Conservation (phyloP, 2,329 filamentous ascomycete species). For the Macrophomina phaseolina region DNA sequence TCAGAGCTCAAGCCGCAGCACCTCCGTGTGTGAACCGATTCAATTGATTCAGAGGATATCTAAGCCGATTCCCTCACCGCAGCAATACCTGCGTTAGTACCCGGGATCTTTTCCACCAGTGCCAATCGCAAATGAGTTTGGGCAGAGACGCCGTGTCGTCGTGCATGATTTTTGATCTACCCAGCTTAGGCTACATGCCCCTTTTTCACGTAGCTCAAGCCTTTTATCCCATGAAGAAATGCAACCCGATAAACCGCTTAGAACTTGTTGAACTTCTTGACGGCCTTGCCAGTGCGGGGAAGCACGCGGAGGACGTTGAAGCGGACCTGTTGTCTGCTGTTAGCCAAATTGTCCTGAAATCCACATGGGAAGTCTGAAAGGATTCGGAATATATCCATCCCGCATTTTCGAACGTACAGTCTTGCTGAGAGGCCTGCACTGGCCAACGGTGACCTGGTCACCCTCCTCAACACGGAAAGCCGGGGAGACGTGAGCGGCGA, state of each 20-base stretch:
- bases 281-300: slow-evolving; percentile 93
- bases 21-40: slow-evolving; percentile 11
- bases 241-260: slow-evolving; percentile 58
- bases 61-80: slow-evolving; percentile 25
- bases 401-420: slow-evolving; percentile 73
- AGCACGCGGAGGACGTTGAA: slow-evolving; percentile 99
- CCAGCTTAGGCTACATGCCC: slow-evolving; percentile 29
- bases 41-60: slow-evolving; percentile 27
- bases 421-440: slow-evolving; percentile 99
- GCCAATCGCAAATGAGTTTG: slow-evolving; percentile 21
- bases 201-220: slow-evolving; percentile 26
- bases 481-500: slow-evolving; percentile 97
- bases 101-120: slow-evolving; percentile 26
- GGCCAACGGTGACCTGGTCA: slow-evolving; percentile 98
- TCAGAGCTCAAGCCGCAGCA: background rate
- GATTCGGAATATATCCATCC: background rate
- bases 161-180: slow-evolving; percentile 29
- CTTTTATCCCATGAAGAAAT: slow-evolving; percentile 29
- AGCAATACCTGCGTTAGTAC: slow-evolving; percentile 23
- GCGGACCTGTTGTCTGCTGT: slow-evolving; percentile 69
- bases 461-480: slow-evolving; percentile 99
- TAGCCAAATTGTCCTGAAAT: background rate
- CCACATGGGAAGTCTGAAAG: background rate
- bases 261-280: slow-evolving; percentile 99
- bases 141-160: slow-evolving; percentile 27